These are phyloP conservation scores for Cymbopogon flexuosus DNA, from an alignment of 202 grass and related monocot genomes.

Conservation along the genomic window DNA sequence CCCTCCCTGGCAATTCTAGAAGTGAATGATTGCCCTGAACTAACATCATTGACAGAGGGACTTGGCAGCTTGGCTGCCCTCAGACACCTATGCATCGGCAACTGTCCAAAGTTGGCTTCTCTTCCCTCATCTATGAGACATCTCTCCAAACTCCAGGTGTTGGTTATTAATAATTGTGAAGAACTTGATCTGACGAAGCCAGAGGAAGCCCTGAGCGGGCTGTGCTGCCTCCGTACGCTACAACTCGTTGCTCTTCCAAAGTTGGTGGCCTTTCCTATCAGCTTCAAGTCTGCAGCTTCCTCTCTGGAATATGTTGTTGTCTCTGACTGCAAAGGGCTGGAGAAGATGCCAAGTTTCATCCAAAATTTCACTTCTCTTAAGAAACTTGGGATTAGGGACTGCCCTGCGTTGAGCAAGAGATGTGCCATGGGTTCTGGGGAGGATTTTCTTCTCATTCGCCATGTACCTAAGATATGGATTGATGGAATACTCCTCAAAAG, in stretches of 20 bases:
- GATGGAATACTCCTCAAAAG: too few species aligned
- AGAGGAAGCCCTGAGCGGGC: not conserved
- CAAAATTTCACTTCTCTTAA: not conserved
- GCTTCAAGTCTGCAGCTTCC: too few species aligned
- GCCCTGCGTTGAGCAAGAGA: not conserved
- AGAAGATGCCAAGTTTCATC: not conserved
- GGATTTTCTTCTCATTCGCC: not conserved
- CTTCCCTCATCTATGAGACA: not conserved
- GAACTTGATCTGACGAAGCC: not conserved
- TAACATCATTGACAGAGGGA: not conserved
- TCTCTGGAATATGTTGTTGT: too few species aligned
- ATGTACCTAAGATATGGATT: rapidly evolving
- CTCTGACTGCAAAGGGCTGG: too few species aligned
- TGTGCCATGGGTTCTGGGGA: not conserved
- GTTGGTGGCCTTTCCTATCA: too few species aligned
- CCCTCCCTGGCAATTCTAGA: not conserved
- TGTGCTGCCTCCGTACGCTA: not conserved
- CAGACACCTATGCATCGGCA: not conserved
- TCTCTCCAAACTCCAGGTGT: not conserved
- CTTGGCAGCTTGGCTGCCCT: not conserved
- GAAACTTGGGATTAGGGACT: not conserved
- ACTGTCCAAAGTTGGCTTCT: not conserved
- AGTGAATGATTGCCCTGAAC: not conserved
- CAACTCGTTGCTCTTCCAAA: not conserved
- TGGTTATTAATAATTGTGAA: not conserved